Evolutionary conservation across 163 green algal species (phyloP).

Genomic region (Scenedesmus sp.): DNA sequence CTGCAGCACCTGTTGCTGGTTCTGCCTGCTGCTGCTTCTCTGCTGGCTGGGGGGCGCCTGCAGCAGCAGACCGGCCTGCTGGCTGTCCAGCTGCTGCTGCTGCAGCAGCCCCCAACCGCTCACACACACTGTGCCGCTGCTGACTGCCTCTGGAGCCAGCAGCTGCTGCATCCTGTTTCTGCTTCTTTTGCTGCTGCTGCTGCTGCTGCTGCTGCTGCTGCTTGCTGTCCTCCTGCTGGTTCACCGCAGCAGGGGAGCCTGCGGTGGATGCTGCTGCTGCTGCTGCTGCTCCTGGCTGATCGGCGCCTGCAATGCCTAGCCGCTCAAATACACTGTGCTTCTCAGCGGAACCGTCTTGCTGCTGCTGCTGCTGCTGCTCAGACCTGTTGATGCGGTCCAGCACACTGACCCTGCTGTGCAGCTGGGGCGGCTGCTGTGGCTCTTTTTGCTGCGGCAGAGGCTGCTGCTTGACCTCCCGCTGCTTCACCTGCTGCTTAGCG

Average conservation of each 20-base stretch:
- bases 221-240: conserved; percentile 1
- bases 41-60: neutral
- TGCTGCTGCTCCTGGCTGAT: neutral
- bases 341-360: neutral
- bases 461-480: no score
- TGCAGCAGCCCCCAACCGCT: neutral
- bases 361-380: neutral
- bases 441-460: conserved; percentile 19
- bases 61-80: neutral
- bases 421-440: conserved; percentile 3
- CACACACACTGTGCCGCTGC: neutral
- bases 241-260: neutral
- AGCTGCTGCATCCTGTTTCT: neutral
- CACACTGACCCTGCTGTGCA: neutral
- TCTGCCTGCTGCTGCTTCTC: neutral
- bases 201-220: neutral
- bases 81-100: neutral
- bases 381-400: conserved; percentile 4
- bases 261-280: neutral
- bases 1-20: neutral
- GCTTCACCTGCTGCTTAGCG: no score
- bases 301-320: neutral
- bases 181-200: neutral
- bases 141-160: neutral
- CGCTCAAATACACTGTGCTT: conserved; percentile 48